Percentiles rank a stretch among this genome's conserved stretches.
Conservation (phyloP, 129 eudicot species). For the Silybum marianum region DNA sequence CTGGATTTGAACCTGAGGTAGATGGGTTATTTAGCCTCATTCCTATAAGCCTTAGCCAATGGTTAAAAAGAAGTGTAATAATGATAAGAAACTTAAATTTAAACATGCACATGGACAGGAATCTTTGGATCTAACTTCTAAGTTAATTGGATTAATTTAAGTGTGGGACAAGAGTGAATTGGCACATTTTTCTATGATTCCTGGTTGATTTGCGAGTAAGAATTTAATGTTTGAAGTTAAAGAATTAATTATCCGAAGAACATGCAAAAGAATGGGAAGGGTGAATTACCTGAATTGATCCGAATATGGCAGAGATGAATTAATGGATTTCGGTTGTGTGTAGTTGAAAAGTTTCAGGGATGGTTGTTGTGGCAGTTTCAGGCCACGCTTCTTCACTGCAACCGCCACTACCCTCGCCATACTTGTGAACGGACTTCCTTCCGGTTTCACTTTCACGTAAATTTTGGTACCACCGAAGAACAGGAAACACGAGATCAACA, state of each 20-base stretch:
- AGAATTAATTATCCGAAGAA: neutral
- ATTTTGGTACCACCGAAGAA: conserved; percentile 65
- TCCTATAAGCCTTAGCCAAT: too few relatives aligned
- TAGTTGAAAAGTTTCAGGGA: conserved; percentile 41
- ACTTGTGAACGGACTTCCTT: conserved; percentile 73
- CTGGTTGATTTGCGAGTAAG: conserved; percentile 14
- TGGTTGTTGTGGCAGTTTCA: conserved; percentile 45
- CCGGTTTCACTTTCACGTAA: conserved; percentile 72
- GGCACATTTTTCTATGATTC: conserved; percentile 1
- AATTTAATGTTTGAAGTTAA: neutral
- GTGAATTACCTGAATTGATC: conserved; percentile 56
- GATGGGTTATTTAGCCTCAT: too few relatives aligned
- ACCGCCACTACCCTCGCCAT: conserved; percentile 52
- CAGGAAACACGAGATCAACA: conserved; percentile 57
- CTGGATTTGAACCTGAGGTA: too few relatives aligned
- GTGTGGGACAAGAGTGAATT: neutral
- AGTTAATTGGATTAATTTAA: neutral
- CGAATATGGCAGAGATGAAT: conserved; percentile 47
- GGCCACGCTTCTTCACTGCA: conserved; percentile 55
- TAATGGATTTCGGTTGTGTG: conserved; percentile 49
- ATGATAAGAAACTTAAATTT: neutral
- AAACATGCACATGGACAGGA: neutral
- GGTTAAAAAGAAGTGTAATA: neutral
- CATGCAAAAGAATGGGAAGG: conserved; percentile 13
- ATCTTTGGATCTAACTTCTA: neutral